These are phyloP conservation scores for maize (Zea mays) DNA, from an alignment of 176 grass and related monocot species.

Conservation along the genomic window Zm-B73-REFERENCE-NAM-5.0 NC_050100.1:159168001-159168500, in stretches of 20 bases:
- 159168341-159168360: not conserved
- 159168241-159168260: slow-evolving; percentile 21
- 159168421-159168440: slow-evolving; percentile 61
- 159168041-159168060: slow-evolving; percentile 79
- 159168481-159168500: slow-evolving; percentile 48
- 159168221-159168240: slow-evolving; percentile 92
- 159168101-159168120: slow-evolving; percentile 14
- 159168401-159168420: slow-evolving; percentile 58
- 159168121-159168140: slow-evolving; percentile 7
- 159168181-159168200: slow-evolving; percentile 52
- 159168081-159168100: slow-evolving; percentile 60
- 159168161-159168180: slow-evolving; percentile 94
- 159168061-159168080: slow-evolving; percentile 80
- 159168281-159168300: not conserved
- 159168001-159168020: slow-evolving; percentile 55
- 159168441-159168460: slow-evolving; percentile 70
- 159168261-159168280: slow-evolving; percentile 33
- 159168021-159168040: slow-evolving; percentile 56
- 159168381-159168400: slow-evolving; percentile 1
- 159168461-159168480: slow-evolving; percentile 74
- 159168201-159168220: slow-evolving; percentile 72
- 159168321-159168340: not conserved
- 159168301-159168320: slow-evolving; percentile 2
- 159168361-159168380: not conserved
- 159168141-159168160: slow-evolving; percentile 39